These are phyloP conservation scores for Leishmania tarentolae DNA, from an alignment of 208 protist genomes.

Conservation along the genomic window DNA sequence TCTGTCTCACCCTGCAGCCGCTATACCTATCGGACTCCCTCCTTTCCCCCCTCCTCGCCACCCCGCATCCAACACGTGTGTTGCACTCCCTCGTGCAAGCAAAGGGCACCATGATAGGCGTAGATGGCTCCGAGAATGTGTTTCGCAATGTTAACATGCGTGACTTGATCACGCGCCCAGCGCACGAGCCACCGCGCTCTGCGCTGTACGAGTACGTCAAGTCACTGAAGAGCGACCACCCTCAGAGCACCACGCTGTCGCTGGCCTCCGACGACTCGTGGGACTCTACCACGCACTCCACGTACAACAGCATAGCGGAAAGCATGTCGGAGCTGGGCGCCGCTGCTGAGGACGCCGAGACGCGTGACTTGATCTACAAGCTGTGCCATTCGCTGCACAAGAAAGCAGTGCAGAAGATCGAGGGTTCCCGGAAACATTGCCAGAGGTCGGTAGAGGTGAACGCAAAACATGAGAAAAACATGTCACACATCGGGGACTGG, in stretches of 20 bases:
- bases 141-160: conserved; percentile 31
- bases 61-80: too few relatives aligned
- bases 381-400: conserved; percentile 78
- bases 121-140: conserved; percentile 4
- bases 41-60: background rate
- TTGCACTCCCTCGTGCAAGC: background rate
- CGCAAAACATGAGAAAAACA: conserved; percentile 61
- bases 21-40: background rate
- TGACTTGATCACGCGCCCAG: conserved; percentile 24
- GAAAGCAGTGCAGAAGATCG: conserved; percentile 55
- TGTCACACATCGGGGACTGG: conserved; percentile 75
- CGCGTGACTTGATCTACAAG: conserved; percentile 66
- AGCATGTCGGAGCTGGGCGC: conserved; percentile 21
- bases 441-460: conserved; percentile 33
- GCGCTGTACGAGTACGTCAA: conserved; percentile 56
- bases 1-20: background rate
- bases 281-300: conserved; percentile 45
- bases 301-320: conserved; percentile 31
- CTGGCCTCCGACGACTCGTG: conserved; percentile 62
- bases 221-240: conserved; percentile 17
- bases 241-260: conserved; percentile 25
- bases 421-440: conserved; percentile 29
- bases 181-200: conserved; percentile 29
- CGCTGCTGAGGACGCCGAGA: conserved; percentile 36
- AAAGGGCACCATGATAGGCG: background rate